These are phyloP conservation scores for Litchi chinensis DNA, from an alignment of 345 rosid species.

Conservation along the genomic window DNA sequence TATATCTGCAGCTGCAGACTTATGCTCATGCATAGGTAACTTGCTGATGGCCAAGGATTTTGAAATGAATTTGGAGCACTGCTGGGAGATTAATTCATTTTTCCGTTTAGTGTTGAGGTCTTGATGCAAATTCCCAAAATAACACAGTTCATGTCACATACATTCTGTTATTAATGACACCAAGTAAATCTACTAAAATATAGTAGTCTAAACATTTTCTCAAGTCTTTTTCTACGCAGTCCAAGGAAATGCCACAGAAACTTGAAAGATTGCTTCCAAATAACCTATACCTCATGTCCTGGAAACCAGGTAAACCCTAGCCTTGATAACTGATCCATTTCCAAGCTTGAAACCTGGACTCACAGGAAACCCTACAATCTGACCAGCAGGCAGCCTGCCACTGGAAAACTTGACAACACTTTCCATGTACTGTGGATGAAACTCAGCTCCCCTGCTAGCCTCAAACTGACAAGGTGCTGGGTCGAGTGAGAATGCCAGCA, in stretches of 20 bases:
- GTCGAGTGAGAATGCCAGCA: slow-evolving; percentile 89
- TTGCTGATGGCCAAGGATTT: neutral
- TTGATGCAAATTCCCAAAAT: neutral
- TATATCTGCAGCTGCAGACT: neutral
- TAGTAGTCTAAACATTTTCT: neutral
- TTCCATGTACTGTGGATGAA: slow-evolving; percentile 84
- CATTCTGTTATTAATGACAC: neutral
- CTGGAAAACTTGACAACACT: slow-evolving; percentile 67
- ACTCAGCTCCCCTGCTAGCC: slow-evolving; percentile 81
- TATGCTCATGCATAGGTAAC: neutral
- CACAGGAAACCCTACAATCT: slow-evolving; percentile 77
- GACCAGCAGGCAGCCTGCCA: slow-evolving; percentile 69
- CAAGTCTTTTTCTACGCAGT: neutral
- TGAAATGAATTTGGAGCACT: neutral
- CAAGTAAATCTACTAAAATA: neutral
- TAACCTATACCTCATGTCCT: slow-evolving; percentile 32
- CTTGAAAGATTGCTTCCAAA: neutral
- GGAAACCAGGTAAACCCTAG: slow-evolving; percentile 75
- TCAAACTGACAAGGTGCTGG: slow-evolving; percentile 85
- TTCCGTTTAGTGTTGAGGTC: neutral
- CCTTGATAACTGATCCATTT: slow-evolving; percentile 73
- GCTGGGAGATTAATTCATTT: neutral
- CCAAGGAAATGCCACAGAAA: neutral
- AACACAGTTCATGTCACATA: neutral
- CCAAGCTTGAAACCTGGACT: slow-evolving; percentile 91